Evolutionary conservation across 257 asterid species (phyloP), one percentile per base, ranked within the genome.

Genomic region (Parsonsia alboflavescens): DNA sequence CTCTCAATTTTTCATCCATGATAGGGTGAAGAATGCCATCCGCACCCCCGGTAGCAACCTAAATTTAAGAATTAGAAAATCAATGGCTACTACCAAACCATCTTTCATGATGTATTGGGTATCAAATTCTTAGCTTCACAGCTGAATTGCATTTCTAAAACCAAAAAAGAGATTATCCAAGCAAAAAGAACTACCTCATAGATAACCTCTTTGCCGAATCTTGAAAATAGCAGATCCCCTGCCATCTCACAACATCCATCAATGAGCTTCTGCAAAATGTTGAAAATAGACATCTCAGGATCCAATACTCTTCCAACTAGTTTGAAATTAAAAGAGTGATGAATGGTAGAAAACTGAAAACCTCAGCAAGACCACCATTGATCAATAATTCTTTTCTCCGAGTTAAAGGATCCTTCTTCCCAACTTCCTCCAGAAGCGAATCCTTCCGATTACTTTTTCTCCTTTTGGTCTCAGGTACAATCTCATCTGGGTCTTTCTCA

Each of bases 351-450:
- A 54, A 69, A 52, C 56, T 26, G 79, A 83, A 69, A 77, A 94
- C 99, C 97, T 92, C 95, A 48, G 96, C 99, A 78, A 94, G 89
- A 66, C 96, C 99, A 81, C 93, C 86, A 70, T 84, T 57, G 39
- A 94, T 86, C 28, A 94, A 84, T 89, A 94, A 86, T 87, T 94
- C 98, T 76, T 80, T 87, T 83, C 99, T 88, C 73, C 99, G 85
- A 62, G 83, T 83, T 19, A 88, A 73, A 65, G 99, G 85, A 84
- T 90, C 99, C 85, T 92, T 92, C 91, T 90, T 89, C 19, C 97
- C 97, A 48, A 89, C 91, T 78, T 84, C 95, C 66, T 70, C 83
- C 52, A 79, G 69, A 72, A 76, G 84, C 70, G 73, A 63, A 73
- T 17, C 68, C 67, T 69, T 64, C 8, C 49, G 71, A 50, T 76